A percentile compares a stretch with the other conserved stretches of the same genome.
Conservation (phyloP, 208 protist genomes). For the Tetramitus jugosus region DNA sequence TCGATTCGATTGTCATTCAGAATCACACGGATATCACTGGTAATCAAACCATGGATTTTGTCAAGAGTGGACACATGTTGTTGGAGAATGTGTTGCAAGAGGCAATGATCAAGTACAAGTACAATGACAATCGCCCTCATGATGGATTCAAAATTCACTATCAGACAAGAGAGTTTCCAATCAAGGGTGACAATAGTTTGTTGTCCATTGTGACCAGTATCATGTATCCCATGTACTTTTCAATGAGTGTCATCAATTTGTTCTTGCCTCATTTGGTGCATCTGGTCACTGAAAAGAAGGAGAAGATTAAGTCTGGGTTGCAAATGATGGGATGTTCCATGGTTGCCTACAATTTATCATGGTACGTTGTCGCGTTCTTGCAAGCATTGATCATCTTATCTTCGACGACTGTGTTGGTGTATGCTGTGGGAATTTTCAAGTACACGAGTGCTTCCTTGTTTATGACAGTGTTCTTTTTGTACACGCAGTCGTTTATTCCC, state of each 20-base stretch:
- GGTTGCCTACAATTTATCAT: constrained; percentile 4
- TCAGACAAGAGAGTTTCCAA: not conserved
- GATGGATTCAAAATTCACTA: not conserved
- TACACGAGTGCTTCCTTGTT: not conserved
- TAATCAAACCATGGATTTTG: not conserved
- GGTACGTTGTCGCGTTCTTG: not conserved
- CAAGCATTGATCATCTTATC: not conserved
- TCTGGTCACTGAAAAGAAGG: not conserved
- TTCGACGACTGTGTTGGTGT: not conserved
- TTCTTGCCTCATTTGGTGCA: not conserved
- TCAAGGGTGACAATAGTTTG: not conserved
- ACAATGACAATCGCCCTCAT: too few relatives aligned
- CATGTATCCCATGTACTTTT: not conserved
- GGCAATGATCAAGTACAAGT: not conserved
- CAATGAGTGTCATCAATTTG: not conserved
- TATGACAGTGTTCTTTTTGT: not conserved
- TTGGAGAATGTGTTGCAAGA: not conserved
- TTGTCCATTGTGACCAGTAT: not conserved
- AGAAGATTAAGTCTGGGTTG: not conserved
- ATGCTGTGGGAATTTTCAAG: not conserved
- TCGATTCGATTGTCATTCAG: not conserved
- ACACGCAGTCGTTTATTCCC: not conserved
- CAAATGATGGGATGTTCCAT: not conserved
- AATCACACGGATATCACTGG: not conserved
- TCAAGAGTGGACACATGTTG: not conserved